phyloP scores from a whole-genome alignment of 1,139 yeast species.

The Diutina mesorugosa region DNA sequence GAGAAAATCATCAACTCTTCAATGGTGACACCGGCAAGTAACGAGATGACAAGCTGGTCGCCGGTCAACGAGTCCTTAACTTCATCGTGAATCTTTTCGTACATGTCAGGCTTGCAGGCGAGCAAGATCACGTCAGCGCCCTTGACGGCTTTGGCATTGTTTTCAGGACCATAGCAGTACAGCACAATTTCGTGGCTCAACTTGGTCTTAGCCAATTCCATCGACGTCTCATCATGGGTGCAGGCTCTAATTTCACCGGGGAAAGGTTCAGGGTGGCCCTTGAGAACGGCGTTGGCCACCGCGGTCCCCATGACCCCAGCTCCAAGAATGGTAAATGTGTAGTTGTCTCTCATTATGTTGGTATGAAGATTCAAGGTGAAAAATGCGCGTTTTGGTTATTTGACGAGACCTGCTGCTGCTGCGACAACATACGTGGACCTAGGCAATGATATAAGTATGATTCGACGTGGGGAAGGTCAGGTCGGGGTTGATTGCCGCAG shows the following conservation, averaged over 20 bases:
- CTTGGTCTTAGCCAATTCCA: slow-evolving; percentile 28
- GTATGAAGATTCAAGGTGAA: neutral
- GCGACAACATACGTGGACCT: neutral
- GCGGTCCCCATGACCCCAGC: slow-evolving; percentile 98
- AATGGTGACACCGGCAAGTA: slow-evolving; percentile 89
- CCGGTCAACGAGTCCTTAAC: slow-evolving; percentile 29
- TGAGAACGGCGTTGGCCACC: slow-evolving; percentile 67
- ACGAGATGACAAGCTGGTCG: slow-evolving; percentile 60
- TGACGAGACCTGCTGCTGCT: neutral
- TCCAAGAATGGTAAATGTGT: slow-evolving; percentile 72
- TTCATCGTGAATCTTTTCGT: slow-evolving; percentile 41
- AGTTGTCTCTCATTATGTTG: slow-evolving; percentile 14
- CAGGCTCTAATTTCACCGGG: slow-evolving; percentile 64
- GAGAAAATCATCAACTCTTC: slow-evolving; percentile 47
- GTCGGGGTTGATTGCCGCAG: neutral
- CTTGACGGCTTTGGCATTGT: slow-evolving; percentile 44
- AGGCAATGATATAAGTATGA: neutral
- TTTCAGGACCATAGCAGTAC: slow-evolving; percentile 35
- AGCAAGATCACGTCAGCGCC: slow-evolving; percentile 61
- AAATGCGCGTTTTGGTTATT: neutral
- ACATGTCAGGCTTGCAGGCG: slow-evolving; percentile 81
- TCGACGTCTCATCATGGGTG: slow-evolving; percentile 46
- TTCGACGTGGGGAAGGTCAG: neutral
- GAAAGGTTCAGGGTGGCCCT: slow-evolving; percentile 31
- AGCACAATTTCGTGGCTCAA: slow-evolving; percentile 32